Evolutionary conservation across 2,329 filamentous ascomycete species (phyloP), one percentile per base, ranked within the genome.

Genomic region (Phialocephala sp.): DNA sequence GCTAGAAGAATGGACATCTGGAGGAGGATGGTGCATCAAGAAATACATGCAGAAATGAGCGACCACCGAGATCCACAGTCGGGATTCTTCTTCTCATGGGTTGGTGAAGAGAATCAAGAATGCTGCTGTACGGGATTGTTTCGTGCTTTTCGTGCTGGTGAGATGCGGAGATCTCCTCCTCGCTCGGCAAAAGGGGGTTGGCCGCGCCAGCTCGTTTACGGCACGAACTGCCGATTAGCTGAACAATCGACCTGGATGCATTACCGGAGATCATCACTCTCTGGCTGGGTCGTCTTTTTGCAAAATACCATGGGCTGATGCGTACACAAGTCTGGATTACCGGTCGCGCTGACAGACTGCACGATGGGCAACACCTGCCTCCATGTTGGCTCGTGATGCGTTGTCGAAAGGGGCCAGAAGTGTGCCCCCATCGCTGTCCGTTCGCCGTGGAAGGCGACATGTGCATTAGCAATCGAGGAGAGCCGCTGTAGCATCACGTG

Each of bases 141-240:
- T 32, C 27, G 27, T 32, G 27, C 3, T 32, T 32, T 6, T 32
- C 27, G 27, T 32, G 27, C 3, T 32, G 27, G 27, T 32, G 27
- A 32, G 6, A 32, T 32, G 27, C 27, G 27, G 27, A 32, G 27
- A 32, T 32, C 45, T 50, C n/a, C 8, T 45, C 20, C 24, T 54
- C 24, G 50, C 12, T 8, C 1, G 50, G 50, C 50, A 54, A 54
- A 54, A 54, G 24, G 24, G 47, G 50, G 12, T 22, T 8, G 50
- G 27, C 45, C 45, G n/a, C 45, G 45, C 45, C 45, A 54, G 18
- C 50, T 54, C 24, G 50, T 54, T 54, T 54, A 54, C 50, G 50
- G 15, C 22, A 32, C 15, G 50, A 54, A 54, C 50, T 54, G 50
- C 50, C 27, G 50, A 54, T 35, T 54, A 9, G 12, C 22, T 50